Evolutionary conservation across 768 basidiomycete genomes (phyloP).

Genomic region (Termitomyces sp.): DNA sequence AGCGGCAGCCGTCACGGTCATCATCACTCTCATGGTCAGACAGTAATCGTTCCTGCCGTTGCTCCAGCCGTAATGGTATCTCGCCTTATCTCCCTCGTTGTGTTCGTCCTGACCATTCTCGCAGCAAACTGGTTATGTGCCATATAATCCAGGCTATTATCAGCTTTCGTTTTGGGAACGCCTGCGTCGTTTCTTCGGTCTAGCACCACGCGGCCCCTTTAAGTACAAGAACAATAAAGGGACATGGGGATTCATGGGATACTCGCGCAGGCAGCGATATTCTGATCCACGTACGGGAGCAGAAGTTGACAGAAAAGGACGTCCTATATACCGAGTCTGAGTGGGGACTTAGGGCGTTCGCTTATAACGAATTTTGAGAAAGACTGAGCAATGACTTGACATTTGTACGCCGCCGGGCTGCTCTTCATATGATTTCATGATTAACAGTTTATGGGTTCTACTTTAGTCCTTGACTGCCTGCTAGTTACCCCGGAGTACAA

Average conservation of each 20-base stretch:
- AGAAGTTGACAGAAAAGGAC: conserved; percentile 52
- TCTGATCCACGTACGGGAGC: conserved; percentile 42
- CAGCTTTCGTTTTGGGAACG: conserved; percentile 37
- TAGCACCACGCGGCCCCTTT: conserved; percentile 33
- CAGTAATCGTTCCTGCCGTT: conserved; percentile 10
- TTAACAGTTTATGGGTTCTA: not conserved
- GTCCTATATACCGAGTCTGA: conserved; percentile 45
- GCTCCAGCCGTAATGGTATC: conserved; percentile 23
- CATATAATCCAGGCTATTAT: conserved; percentile 13
- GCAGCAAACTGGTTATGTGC: conserved; percentile 23
- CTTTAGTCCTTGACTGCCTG: too few species aligned
- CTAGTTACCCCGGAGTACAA: too few species aligned
- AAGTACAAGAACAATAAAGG: conserved; percentile 37
- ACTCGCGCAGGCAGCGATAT: conserved; percentile 42
- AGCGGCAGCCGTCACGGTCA: conserved; percentile 15
- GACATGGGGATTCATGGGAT: conserved; percentile 53
- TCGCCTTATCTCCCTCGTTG: not conserved
- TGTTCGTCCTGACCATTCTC: not conserved
- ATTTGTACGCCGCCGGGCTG: not conserved
- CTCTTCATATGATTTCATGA: not conserved
- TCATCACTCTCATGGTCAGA: conserved; percentile 14
- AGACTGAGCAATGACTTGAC: not conserved
- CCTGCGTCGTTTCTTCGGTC: conserved; percentile 48
- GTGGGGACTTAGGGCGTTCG: not conserved
- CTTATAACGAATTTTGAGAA: not conserved